Evolutionary conservation across 2,329 filamentous ascomycete species (phyloP), one percentile per base, ranked within the genome.

Genomic region (Alternaria ventricosa): DNA sequence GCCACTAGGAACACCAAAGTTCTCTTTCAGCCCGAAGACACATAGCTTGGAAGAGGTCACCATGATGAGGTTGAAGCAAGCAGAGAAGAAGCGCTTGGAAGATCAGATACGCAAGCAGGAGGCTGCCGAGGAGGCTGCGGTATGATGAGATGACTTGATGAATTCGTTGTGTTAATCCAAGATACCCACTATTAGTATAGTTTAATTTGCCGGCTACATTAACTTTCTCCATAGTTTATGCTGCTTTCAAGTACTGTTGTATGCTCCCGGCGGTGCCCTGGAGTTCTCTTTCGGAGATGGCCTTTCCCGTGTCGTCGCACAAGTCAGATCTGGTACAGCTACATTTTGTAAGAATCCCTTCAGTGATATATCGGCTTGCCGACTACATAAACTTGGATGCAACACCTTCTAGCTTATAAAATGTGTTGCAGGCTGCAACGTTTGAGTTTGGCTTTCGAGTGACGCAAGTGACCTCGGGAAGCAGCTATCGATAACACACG

Each of bases 21-120:
- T 82, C 47, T 82, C 80, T 2, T 83, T 83, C 60, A 78, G 77
- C 11, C 82, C 81, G 8, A 69, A 71, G 61, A 76, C 61, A 33
- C 75, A 70, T 7, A 77, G 66, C 23, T 72, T 78, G 15, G 79
- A 84, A 57, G 82, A 84, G 53, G 71, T 80, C 2, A 83, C 79
- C 4, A 80, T 83, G 79, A 83, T 83, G 60, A 74, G 81, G 22
- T 62, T 84, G 49, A 84, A 81, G 67, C 74, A 79, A 57, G 82
- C 81, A 1, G 82, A 84, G 70, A 82, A 81, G 68, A 78, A 76
- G 65, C 71, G 78, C 18, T 33, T 84, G 36, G 82, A 83, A 55
- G 82, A 83, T 51, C 79, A 84, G 67, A 82, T 84, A 15, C 70
- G 80, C 41, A 71, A 72, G 50, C 71, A 80, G 44, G 82, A 84